Conservation (phyloP, 2,329 filamentous ascomycete species). For the Fusarium phyllophilum region DNA sequence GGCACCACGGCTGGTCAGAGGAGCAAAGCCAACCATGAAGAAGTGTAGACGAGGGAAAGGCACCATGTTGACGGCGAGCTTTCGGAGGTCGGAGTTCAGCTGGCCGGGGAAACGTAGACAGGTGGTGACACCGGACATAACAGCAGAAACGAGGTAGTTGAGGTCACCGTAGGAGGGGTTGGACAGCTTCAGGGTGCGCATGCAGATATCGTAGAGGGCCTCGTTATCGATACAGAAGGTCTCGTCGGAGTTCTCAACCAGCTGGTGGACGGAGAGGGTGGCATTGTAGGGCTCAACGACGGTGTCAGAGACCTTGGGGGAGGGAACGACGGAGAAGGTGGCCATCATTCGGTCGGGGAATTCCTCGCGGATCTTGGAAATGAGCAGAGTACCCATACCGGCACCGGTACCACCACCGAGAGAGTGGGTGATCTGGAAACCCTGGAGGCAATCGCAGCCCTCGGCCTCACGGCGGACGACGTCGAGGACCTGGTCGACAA, state of each 20-base stretch:
- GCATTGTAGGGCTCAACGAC: conserved; percentile 99
- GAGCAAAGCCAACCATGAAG: conserved; percentile 99
- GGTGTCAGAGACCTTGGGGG: conserved; percentile 99
- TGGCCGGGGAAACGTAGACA: conserved; percentile 99
- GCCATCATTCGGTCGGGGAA: conserved; percentile 99
- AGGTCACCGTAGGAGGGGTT: conserved; percentile 99
- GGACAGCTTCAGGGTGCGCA: conserved; percentile 98
- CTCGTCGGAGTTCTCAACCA: conserved; percentile 99
- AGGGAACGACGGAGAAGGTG: conserved; percentile 98
- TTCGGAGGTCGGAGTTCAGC: conserved; percentile 99
- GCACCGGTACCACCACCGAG: conserved; percentile 99
- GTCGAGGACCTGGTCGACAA: conserved; percentile 97
- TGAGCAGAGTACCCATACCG: conserved; percentile 99
- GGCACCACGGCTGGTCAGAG: conserved; percentile 86
- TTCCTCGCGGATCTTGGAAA: conserved; percentile 99
- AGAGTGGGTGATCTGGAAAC: conserved; percentile 99
- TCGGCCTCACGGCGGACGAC: conserved; percentile 99
- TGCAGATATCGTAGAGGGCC: conserved; percentile 99
- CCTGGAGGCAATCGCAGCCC: conserved; percentile 99
- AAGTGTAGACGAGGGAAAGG: conserved; percentile 99
- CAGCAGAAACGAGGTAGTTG: conserved; percentile 98
- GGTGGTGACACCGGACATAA: conserved; percentile 99
- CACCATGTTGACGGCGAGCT: conserved; percentile 99
- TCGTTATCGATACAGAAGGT: conserved; percentile 99
- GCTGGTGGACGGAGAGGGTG: conserved; percentile 97